Evolutionary conservation across 495 filamentous ascomycete species (phyloP).

Genomic region (Clavariopsis aquatica): DNA sequence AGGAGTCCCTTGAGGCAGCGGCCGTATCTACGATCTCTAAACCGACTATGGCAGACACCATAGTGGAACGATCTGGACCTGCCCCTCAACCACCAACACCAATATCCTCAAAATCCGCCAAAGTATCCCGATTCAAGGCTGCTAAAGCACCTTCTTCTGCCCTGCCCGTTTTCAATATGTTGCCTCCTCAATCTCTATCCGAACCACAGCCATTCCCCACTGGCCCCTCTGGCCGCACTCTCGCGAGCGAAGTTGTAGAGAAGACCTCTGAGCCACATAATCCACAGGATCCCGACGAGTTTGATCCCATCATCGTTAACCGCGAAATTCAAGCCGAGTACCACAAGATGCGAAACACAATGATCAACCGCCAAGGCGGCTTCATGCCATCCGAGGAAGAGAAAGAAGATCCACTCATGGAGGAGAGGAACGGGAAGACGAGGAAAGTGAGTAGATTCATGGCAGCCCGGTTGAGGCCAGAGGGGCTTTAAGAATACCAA

Average conservation of each 20-base stretch:
- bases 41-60: constrained; percentile 34
- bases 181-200: neutral
- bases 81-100: constrained; percentile 9
- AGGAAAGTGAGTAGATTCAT: constrained; percentile 86
- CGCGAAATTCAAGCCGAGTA: constrained; percentile 81
- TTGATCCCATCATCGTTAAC: constrained; percentile 70
- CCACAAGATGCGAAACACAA: constrained; percentile 71
- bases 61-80: constrained; percentile 35
- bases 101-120: constrained; percentile 21
- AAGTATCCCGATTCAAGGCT: constrained; percentile 43
- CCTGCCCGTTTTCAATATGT: neutral
- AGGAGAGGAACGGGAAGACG: constrained; percentile 65
- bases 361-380: constrained; percentile 77
- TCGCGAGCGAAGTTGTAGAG: constrained; percentile 17
- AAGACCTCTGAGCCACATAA: neutral
- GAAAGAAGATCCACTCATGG: constrained; percentile 62
- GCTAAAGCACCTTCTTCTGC: constrained; percentile 12
- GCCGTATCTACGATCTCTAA: neutral
- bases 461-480: constrained; percentile 68
- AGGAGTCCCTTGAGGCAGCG: neutral
- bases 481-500: constrained; percentile 15
- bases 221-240: constrained; percentile 16
- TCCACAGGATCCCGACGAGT: constrained; percentile 54
- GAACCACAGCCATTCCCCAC: constrained; percentile 7
- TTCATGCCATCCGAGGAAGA: constrained; percentile 62